phyloP scores from a whole-genome alignment of 768 basidiomycete genomes.

The Lentinula sp. region DNA sequence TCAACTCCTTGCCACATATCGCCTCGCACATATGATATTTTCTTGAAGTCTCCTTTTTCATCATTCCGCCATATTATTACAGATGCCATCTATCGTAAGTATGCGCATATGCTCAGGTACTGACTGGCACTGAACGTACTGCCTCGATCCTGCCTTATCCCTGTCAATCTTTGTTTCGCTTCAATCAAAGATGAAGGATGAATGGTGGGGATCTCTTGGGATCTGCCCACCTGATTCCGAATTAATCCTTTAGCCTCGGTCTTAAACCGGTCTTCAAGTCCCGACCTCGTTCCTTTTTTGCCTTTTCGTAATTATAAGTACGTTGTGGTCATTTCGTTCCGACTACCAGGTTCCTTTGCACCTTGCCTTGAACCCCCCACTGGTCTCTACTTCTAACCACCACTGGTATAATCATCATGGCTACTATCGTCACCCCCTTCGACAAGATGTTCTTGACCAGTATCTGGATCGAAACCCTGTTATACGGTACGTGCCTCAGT shows the following conservation, averaged over 20 bases:
- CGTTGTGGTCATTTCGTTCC: neutral
- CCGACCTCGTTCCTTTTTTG: neutral
- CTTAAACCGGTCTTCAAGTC: neutral
- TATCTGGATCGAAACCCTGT: constrained; percentile 5
- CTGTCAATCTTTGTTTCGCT: too few relatives aligned
- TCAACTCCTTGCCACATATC: too few relatives aligned
- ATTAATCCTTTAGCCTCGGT: neutral
- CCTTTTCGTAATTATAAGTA: neutral
- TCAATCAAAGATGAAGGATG: too few relatives aligned
- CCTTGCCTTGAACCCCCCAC: neutral
- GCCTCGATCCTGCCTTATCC: too few relatives aligned
- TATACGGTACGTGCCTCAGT: neutral
- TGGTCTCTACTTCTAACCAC: neutral
- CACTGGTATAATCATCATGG: neutral
- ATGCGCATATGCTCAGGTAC: too few relatives aligned
- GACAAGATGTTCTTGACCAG: constrained; percentile 3
- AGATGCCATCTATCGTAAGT: too few relatives aligned
- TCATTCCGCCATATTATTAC: too few relatives aligned
- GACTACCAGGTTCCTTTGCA: neutral
- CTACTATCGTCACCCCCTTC: neutral
- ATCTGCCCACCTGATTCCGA: neutral
- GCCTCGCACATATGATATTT: too few relatives aligned
- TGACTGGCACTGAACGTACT: too few relatives aligned
- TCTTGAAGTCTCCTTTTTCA: too few relatives aligned
- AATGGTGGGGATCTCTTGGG: neutral